Evolutionary conservation across 2,329 filamentous ascomycete genomes (phyloP).

Genomic region (Rhynchosporium agropyri): DNA sequence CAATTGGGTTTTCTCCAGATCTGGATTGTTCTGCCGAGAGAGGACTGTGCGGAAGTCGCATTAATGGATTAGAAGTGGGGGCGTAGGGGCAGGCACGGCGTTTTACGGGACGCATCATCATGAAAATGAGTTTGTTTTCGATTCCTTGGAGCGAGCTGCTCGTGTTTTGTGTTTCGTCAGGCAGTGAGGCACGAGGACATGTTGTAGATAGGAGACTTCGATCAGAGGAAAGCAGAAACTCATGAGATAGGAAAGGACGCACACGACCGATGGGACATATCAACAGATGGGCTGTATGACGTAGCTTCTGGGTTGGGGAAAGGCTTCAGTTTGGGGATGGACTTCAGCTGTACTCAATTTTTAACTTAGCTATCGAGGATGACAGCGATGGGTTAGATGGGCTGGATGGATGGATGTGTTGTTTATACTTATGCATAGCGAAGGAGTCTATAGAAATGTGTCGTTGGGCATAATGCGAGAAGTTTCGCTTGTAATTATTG

Average conservation of each 20-base stretch:
- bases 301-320: not conserved
- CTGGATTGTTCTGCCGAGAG: constrained; percentile 23
- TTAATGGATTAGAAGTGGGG: constrained; percentile 25
- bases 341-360: constrained; percentile 13
- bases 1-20: constrained; percentile 25
- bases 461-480: not conserved
- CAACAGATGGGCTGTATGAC: constrained; percentile 1
- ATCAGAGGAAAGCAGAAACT: not conserved
- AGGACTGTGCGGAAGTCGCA: constrained; percentile 31
- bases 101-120: constrained; percentile 27
- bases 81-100: constrained; percentile 26
- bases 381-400: not conserved
- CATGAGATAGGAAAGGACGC: not conserved
- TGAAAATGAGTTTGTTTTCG: constrained; percentile 24
- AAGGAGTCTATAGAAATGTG: constrained; percentile 22
- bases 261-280: not conserved
- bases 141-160: constrained; percentile 13
- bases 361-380: constrained; percentile 2
- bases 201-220: constrained; percentile 22
- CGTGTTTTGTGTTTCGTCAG: not conserved
- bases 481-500: constrained; percentile 1
- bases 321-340: not conserved
- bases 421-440: constrained; percentile 20
- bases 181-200: constrained; percentile 2
- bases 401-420: constrained; percentile 9